Conservation (phyloP, 345 rosid genomes). For the Salix dunnii region DNA sequence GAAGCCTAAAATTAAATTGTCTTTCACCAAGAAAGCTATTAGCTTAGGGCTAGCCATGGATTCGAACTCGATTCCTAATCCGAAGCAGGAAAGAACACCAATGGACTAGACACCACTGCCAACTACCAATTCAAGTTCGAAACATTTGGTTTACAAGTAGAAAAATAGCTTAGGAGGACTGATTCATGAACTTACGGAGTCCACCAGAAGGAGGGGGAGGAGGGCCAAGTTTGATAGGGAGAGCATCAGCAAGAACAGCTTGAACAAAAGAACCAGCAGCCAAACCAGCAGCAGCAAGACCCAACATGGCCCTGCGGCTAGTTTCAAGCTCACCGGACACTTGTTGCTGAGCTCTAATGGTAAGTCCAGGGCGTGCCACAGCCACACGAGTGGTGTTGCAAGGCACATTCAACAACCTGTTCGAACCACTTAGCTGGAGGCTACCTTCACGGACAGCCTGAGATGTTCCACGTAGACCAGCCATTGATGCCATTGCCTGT, state of each 20-base stretch:
- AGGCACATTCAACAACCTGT: constrained; percentile 37
- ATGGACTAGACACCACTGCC: too few relatives aligned
- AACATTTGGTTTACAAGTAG: background rate
- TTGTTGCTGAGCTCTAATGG: constrained; percentile 58
- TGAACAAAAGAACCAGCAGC: constrained; percentile 70
- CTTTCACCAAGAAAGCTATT: too few relatives aligned
- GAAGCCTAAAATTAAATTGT: too few relatives aligned
- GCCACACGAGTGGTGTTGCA: constrained; percentile 22
- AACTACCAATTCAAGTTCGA: background rate
- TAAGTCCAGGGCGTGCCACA: constrained; percentile 35
- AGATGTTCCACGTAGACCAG: constrained; percentile 63
- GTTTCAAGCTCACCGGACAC: constrained; percentile 50
- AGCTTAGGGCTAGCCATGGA: too few relatives aligned
- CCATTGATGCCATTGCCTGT: constrained; percentile 72
- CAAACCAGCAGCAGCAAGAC: constrained; percentile 66
- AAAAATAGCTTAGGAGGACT: background rate
- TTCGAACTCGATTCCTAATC: too few relatives aligned
- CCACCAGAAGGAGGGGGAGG: constrained; percentile 96
- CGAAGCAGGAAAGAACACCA: too few relatives aligned
- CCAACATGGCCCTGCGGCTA: constrained; percentile 66
- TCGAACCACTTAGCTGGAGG: constrained; percentile 54
- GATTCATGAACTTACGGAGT: constrained; percentile 54
- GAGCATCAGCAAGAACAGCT: constrained; percentile 68
- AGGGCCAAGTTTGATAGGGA: constrained; percentile 74
- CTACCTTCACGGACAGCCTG: constrained; percentile 68